Percentiles rank a stretch among this genome's conserved stretches.
Evolutionary conservation across 2,329 filamentous ascomycete species (phyloP).

Genomic region (Sclerotinia sclerotiorum): DNA sequence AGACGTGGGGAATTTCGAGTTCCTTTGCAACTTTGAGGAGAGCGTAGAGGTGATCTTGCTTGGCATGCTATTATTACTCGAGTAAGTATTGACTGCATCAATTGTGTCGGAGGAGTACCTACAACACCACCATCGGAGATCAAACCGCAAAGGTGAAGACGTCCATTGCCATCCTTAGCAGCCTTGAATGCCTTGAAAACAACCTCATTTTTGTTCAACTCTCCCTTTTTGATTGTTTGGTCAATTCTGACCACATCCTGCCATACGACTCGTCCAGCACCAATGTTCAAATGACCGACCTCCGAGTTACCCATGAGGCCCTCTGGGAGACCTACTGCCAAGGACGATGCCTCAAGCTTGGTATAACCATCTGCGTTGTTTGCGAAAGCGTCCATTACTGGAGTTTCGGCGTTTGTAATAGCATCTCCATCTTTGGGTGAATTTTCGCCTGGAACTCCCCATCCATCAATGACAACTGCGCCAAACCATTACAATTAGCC

Average conservation of each 20-base stretch:
- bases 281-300: conserved; percentile 98
- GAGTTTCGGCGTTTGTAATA: conserved; percentile 89
- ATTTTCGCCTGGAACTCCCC: conserved; percentile 80
- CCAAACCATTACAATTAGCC: conserved; percentile 57
- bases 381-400: conserved; percentile 90
- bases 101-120: conserved; percentile 40
- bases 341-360: conserved; percentile 91
- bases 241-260: conserved; percentile 98
- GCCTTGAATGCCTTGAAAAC: conserved; percentile 64
- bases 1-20: conserved; percentile 83
- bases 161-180: conserved; percentile 84
- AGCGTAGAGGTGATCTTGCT: conserved; percentile 89
- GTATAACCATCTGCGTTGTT: conserved; percentile 81
- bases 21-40: conserved; percentile 89
- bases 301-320: conserved; percentile 99
- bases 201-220: conserved; percentile 41
- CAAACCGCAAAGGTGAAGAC: conserved; percentile 88
- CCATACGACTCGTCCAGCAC: conserved; percentile 96
- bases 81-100: conserved; percentile 25
- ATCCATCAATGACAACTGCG: conserved; percentile 97
- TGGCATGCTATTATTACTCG: conserved; percentile 64
- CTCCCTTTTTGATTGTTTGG: conserved; percentile 67
- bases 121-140: conserved; percentile 93
- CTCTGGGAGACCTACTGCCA: conserved; percentile 92
- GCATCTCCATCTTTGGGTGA: conserved; percentile 90